phyloP scores from a whole-genome alignment of 306 rosid species.

The Erythrophleum fordii region DNA sequence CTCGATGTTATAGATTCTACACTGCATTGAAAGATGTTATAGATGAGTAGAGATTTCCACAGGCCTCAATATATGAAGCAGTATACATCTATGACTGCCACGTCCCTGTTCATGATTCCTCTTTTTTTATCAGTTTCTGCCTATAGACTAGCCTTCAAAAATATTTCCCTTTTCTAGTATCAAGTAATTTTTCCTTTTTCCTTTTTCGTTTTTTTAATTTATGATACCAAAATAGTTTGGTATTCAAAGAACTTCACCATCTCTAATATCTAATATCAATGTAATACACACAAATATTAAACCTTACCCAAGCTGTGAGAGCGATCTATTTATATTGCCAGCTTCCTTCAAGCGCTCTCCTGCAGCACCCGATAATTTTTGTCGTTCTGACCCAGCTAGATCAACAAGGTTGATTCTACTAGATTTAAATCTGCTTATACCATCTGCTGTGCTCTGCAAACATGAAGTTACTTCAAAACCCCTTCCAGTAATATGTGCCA shows the following conservation, averaged over 20 bases:
- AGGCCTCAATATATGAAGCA: neutral
- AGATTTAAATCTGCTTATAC: slow-evolving; percentile 84
- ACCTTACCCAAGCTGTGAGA: slow-evolving; percentile 98
- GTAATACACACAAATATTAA: slow-evolving; percentile 1
- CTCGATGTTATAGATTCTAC: neutral
- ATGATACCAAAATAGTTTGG: slow-evolving; percentile 7
- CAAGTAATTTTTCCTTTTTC: neutral
- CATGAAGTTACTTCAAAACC: slow-evolving; percentile 41
- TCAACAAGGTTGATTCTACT: slow-evolving; percentile 99
- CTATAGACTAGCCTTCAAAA: slow-evolving; percentile 11
- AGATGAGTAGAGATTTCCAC: neutral
- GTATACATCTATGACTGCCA: neutral
- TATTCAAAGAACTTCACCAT: neutral
- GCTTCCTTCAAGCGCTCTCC: slow-evolving; percentile 99
- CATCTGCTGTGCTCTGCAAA: slow-evolving; percentile 80
- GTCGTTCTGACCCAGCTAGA: slow-evolving; percentile 98
- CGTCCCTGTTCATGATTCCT: slow-evolving; percentile 1
- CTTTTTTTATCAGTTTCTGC: neutral
- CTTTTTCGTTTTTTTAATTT: slow-evolving; percentile 17
- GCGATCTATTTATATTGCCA: slow-evolving; percentile 96
- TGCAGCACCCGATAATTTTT: slow-evolving; percentile 90
- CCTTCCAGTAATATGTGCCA: slow-evolving; percentile 27
- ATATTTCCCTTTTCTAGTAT: neutral
- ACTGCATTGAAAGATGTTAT: neutral
- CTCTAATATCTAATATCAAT: slow-evolving; percentile 13